A percentile compares a stretch with the other conserved stretches of the same genome.
Evolutionary conservation across 306 rosid species (phyloP).

Genomic region (Neltuma alba): DNA sequence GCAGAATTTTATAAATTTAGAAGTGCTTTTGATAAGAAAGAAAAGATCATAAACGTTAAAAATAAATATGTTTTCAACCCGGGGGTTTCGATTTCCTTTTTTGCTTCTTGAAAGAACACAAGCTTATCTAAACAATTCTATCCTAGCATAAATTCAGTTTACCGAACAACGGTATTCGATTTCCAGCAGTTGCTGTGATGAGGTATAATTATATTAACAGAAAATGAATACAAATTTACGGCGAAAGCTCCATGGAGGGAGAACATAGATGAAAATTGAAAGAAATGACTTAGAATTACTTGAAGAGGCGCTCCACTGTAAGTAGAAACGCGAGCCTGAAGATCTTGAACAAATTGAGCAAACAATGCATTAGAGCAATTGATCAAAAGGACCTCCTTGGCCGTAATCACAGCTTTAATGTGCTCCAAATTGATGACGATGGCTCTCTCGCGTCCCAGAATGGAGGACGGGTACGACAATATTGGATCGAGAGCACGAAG

Average conservation of each 20-base stretch:
- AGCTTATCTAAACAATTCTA: not conserved
- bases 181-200: not conserved
- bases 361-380: constrained; percentile 61
- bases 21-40: not conserved
- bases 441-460: constrained; percentile 73
- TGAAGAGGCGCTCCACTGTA: constrained; percentile 6
- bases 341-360: constrained; percentile 63
- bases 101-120: not conserved
- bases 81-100: not conserved
- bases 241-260: not conserved
- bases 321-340: constrained; percentile 46
- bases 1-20: not conserved
- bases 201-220: not conserved
- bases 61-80: not conserved
- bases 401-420: constrained; percentile 70
- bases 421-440: constrained; percentile 79
- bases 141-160: too few relatives aligned
- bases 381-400: constrained; percentile 57
- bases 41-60: not conserved
- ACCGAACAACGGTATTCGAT: too few relatives aligned
- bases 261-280: not conserved
- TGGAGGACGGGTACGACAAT: constrained; percentile 70
- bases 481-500: constrained; percentile 72
- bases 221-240: not conserved
- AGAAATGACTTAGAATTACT: not conserved